Percentiles rank a stretch among this genome's conserved stretches.
phyloP scores from a whole-genome alignment of 257 asterid species.

The Nicotiana knightiana region DNA sequence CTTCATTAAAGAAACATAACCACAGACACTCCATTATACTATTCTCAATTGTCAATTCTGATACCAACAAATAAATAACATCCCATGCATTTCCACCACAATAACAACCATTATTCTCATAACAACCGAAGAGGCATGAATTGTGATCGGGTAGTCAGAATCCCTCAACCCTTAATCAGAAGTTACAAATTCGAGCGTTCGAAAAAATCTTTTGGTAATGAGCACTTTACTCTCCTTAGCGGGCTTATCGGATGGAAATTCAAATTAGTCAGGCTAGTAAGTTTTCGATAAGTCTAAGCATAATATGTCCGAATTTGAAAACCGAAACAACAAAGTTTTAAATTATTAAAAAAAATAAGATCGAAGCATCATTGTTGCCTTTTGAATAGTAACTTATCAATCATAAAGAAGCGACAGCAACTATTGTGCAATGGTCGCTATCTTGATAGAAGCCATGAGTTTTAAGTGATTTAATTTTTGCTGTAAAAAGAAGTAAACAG shows the following conservation, averaged over 20 bases:
- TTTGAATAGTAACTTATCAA: constrained; percentile 14
- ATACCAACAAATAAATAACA: not conserved
- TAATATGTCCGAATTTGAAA: not conserved
- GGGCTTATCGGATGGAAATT: not conserved
- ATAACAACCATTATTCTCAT: not conserved
- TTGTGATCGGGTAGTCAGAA: too few species aligned
- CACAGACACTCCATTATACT: not conserved
- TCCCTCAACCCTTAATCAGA: not conserved
- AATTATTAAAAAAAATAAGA: too few species aligned
- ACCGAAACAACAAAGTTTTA: not conserved
- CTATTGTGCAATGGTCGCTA: constrained; percentile 59
- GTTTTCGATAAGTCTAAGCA: not conserved
- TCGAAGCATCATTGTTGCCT: constrained; percentile 5
- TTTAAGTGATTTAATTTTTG: constrained; percentile 4
- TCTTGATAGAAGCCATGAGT: constrained; percentile 33
- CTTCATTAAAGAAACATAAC: not conserved
- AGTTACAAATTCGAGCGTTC: not conserved
- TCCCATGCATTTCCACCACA: not conserved
- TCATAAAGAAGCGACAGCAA: constrained; percentile 63
- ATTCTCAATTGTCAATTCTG: not conserved
- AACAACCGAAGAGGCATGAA: too few species aligned
- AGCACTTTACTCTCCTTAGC: not conserved
- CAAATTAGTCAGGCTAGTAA: too few species aligned
- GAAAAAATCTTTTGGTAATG: not conserved
- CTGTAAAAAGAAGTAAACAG: not conserved